Percentiles rank a stretch among this genome's conserved stretches.
Conservation (phyloP, 179 eudicot genomes). For the Spergularia azorica region DNA sequence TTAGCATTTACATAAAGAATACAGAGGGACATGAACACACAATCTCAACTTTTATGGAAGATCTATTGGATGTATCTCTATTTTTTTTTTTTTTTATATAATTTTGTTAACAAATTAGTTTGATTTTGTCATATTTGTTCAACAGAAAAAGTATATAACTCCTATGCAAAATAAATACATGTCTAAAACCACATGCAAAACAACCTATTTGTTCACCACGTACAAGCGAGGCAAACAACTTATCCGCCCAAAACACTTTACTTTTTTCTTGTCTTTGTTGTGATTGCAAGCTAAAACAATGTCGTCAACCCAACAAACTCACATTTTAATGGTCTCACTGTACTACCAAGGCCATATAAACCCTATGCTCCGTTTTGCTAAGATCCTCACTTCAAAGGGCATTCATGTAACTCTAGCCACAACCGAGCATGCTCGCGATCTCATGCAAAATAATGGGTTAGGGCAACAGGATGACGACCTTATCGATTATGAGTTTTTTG, state of each 20-base stretch:
- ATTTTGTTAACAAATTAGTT: not conserved
- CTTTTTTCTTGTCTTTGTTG: not conserved
- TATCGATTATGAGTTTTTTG: slow-evolving; percentile 29
- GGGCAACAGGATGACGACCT: slow-evolving; percentile 1
- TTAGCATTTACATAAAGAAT: too few relatives aligned
- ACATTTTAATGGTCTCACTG: slow-evolving; percentile 37
- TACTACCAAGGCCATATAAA: slow-evolving; percentile 38
- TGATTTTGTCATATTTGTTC: slow-evolving; percentile 15
- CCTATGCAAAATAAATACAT: not conserved
- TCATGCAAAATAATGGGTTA: not conserved
- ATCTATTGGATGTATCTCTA: not conserved
- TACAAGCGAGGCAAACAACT: not conserved
- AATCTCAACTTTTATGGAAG: too few relatives aligned
- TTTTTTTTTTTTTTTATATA: not conserved
- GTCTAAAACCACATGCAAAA: slow-evolving; percentile 11
- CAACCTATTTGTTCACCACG: slow-evolving; percentile 1
- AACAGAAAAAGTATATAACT: slow-evolving; percentile 4
- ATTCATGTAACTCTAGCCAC: slow-evolving; percentile 36
- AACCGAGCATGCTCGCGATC: slow-evolving; percentile 22
- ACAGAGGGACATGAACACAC: too few relatives aligned
- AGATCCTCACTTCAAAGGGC: slow-evolving; percentile 25
- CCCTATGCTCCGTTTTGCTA: slow-evolving; percentile 34
- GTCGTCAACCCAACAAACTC: slow-evolving; percentile 13
- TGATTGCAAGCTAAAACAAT: slow-evolving; percentile 11
- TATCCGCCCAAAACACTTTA: too few relatives aligned